Evolutionary conservation across 495 filamentous ascomycete genomes (phyloP).

Genomic region (Penicilliopsis zonata): DNA sequence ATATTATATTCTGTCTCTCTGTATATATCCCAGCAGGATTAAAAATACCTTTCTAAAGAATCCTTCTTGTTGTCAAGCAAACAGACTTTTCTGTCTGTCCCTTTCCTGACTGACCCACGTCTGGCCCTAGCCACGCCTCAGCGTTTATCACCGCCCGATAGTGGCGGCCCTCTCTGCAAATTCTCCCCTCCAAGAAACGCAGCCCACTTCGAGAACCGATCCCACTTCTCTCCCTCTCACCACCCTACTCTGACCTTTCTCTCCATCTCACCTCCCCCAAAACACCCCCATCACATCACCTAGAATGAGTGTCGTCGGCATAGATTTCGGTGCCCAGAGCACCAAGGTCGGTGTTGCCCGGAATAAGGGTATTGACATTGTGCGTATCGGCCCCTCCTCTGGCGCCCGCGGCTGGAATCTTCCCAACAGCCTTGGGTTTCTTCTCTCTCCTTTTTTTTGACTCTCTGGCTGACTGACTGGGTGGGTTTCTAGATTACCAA

Average conservation of each 20-base stretch:
- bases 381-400: constrained; percentile 43
- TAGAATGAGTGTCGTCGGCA: constrained; percentile 69
- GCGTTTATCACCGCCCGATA: constrained; percentile 14
- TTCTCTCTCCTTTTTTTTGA: neutral
- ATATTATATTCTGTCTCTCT: neutral
- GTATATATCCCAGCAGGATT: too few species aligned
- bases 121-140: constrained; percentile 6
- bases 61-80: too few species aligned
- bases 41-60: too few species aligned
- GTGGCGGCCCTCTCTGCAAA: constrained; percentile 26
- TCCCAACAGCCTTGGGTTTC: neutral
- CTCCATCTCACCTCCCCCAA: constrained; percentile 5
- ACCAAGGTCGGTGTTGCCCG: constrained; percentile 94
- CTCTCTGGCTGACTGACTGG: neutral
- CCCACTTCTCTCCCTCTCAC: constrained; percentile 8
- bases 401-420: neutral
- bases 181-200: constrained; percentile 28
- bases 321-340: constrained; percentile 95
- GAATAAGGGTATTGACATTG: constrained; percentile 98
- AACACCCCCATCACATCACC: constrained; percentile 10
- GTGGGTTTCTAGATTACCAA: constrained; percentile 70
- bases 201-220: constrained; percentile 4
- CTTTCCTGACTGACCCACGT: constrained; percentile 12
- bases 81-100: constrained; percentile 1
- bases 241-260: neutral